Conservation (phyloP, 148 eudicot genomes). For the Diospyros lotus region DNA sequence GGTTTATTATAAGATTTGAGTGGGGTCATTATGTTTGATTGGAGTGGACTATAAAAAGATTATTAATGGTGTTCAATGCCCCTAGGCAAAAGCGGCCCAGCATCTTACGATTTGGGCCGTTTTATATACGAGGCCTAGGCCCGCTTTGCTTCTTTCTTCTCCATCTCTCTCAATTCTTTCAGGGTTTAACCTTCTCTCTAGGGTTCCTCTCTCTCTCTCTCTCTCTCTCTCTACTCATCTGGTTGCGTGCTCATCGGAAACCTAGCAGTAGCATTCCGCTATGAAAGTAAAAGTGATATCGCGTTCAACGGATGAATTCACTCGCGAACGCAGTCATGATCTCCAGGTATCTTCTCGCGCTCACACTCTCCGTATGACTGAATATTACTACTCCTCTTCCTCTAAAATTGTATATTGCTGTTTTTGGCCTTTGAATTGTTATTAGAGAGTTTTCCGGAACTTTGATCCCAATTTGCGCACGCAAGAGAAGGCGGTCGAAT, state of each 20-base stretch:
- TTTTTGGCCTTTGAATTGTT: not conserved
- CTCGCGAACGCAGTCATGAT: constrained; percentile 85
- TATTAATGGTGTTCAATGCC: too few species aligned
- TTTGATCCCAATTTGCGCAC: constrained; percentile 79
- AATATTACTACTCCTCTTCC: not conserved
- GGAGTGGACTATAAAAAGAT: too few species aligned
- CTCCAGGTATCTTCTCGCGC: constrained; percentile 48
- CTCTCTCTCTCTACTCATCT: not conserved
- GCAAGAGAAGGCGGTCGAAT: constrained; percentile 88
- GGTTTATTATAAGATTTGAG: too few species aligned
- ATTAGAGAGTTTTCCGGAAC: constrained; percentile 76
- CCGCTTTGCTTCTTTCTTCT: too few species aligned
- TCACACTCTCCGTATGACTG: not conserved
- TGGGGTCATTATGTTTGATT: too few species aligned
- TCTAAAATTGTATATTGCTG: not conserved
- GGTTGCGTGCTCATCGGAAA: not conserved
- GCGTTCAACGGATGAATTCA: constrained; percentile 78
- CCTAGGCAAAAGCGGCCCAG: too few species aligned
- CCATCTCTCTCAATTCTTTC: too few species aligned
- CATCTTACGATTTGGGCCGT: too few species aligned
- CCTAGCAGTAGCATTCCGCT: not conserved
- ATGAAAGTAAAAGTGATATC: constrained; percentile 85
- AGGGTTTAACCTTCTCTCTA: too few species aligned
- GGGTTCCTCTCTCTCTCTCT: not conserved
- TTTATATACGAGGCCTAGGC: too few species aligned